These are phyloP conservation scores for Hirschioporus abietinus DNA, from an alignment of 768 basidiomycete species.

Conservation along the genomic window DNA sequence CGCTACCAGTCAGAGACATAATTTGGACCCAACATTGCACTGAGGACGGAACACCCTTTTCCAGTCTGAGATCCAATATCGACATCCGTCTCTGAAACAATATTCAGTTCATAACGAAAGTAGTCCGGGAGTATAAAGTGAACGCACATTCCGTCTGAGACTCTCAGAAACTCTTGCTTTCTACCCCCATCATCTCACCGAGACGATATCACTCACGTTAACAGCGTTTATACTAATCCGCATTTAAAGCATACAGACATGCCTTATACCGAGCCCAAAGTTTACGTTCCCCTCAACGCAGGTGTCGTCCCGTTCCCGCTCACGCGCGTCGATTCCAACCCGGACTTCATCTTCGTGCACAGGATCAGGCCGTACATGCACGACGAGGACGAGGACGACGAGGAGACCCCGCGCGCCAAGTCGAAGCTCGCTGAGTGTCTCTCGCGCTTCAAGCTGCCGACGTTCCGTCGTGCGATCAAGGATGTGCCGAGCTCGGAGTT, in stretches of 20 bases:
- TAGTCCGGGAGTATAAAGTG: background rate
- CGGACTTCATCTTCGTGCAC: background rate
- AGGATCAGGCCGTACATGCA: background rate
- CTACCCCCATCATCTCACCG: background rate
- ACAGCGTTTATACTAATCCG: background rate
- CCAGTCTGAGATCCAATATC: background rate
- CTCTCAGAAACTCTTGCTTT: background rate
- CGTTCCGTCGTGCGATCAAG: background rate
- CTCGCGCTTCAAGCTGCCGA: background rate
- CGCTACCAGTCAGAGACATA: background rate
- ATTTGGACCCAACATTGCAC: background rate
- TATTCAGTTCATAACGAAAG: background rate
- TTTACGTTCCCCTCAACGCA: background rate
- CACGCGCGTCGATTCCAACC: background rate
- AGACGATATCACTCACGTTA: background rate
- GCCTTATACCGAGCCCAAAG: background rate
- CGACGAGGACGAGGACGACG: background rate
- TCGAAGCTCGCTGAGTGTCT: background rate
- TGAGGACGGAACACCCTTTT: background rate
- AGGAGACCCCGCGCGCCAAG: background rate
- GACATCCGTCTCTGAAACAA: background rate
- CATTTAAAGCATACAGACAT: background rate
- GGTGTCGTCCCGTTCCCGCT: background rate
- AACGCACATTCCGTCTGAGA: background rate
- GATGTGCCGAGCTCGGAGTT: background rate